Base-by-base conservation (phyloP, 1,139 yeast species). In the Yamadazyma diddensiae region DNA sequence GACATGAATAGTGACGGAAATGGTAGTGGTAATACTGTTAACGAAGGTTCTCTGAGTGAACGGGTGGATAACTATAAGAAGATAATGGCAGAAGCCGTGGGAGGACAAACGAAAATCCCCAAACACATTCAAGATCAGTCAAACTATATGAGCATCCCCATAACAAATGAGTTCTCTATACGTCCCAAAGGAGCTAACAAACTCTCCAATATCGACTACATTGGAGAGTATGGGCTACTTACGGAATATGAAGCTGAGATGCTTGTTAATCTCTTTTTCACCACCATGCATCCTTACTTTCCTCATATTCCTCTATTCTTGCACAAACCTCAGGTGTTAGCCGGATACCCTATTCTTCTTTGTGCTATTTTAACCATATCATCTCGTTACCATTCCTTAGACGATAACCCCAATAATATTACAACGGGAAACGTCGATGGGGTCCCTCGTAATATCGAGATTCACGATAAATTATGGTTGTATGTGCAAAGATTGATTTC, bases 271-370 rank as follows among this genome's bases (percentile, higher is more conserved):
- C 62, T 80, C 33, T 90, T 85, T 54, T 86, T 86, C 53, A 59
- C 77, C 7, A 77, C 87, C 3, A 73, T 90, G 79, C 94, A 86
- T 53, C 96, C 96, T 1, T 90, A 79, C 53, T 88, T 83, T 57
- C 97, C 97, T 1, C 85, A 81, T 49, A 73, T 90, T 22, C 96
- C 96, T 1, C 65, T 70, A 21, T 85, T 81, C 41, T 55, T 88
- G 28, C 92, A 82, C 37, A 69, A 77, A 32, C 76, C 86, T 0
- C 74, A 75, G 30, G 76, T 73, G 6, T 59, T 90, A 26, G 79
- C 88, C 0, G 82, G 82, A 5, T 84, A 84, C 57, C 96, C 96
- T 0, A 78, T 88, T 41, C 62, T 88, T 28, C 57, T 88, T 19
- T 83, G 94, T 50, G 82, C 95, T 1, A 79, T 88, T 7, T 62